Evolutionary conservation across 257 asterid genomes (phyloP), one percentile per base, ranked within the genome.

Genomic region (Avicennia marina): DNA sequence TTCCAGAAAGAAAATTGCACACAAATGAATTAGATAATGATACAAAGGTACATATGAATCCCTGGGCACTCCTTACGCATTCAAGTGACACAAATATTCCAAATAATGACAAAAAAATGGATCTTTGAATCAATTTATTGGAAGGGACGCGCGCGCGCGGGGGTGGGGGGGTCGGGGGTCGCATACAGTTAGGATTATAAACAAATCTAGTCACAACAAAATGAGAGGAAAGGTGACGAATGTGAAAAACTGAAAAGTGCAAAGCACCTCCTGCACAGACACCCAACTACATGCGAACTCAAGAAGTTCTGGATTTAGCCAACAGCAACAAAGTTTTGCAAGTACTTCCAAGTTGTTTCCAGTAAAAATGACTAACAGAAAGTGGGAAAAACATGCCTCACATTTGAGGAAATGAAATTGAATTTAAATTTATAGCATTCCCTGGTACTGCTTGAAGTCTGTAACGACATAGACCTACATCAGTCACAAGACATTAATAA

Each of bases 321-420:
- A 33, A 1, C 17, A 7, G 43, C 20, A 19, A 17, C 29, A 38
- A 38, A 26, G 26, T 29, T 18, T 18, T 41, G 53, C 27, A 9
- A 53, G 25, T 42, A 45, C 33, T 53, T 20, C 15, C 57, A 24
- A 53, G 17, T 17, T 39, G 39, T 33, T 34, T 20, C 7, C 31
- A n/a, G 25, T 49, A 22, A n/a, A 48, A 61, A 25, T 17, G 15
- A 61, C 47, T 22, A 42, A n/a, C 0, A 4, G 19, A 38, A 47
- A 32, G 16, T 26, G 62, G 54, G 44, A 34, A 57, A 46, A 57
- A 58, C 44, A 67, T 31, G 67, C 25, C 47, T 34, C 44, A 11
- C 52, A 39, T 43, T 38, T 26, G 21, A 13, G 31, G 21, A n/a
- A n/a, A 19, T 12, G 17, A 53, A 11, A 9, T 55, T 34, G 59